These are phyloP conservation scores for Macrolepiota fuliginosa DNA, from an alignment of 768 basidiomycete genomes.

Conservation along the genomic window DNA sequence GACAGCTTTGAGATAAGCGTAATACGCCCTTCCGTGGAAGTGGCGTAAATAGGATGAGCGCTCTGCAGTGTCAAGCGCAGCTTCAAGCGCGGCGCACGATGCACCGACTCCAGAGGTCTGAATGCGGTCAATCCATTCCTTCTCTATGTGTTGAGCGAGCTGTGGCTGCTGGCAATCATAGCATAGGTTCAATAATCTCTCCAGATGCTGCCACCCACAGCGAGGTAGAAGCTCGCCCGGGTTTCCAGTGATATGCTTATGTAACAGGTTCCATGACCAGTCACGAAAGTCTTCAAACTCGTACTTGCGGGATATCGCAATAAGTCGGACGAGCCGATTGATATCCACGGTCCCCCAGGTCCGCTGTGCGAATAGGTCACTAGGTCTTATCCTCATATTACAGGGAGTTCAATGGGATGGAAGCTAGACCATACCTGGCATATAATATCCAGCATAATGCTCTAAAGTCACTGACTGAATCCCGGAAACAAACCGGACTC, in stretches of 20 bases:
- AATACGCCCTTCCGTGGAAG: background rate
- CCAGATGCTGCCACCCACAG: background rate
- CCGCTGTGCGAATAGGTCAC: background rate
- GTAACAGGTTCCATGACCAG: background rate
- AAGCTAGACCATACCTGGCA: background rate
- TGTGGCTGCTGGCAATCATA: background rate
- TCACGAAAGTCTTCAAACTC: background rate
- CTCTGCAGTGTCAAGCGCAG: background rate
- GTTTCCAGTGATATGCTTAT: background rate
- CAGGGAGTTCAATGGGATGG: background rate
- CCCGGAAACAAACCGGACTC: constrained; percentile 1
- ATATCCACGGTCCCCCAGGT: background rate
- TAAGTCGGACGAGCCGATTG: background rate
- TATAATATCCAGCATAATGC: constrained; percentile 2
- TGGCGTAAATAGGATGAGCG: background rate
- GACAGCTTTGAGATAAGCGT: background rate
- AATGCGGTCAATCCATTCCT: background rate
- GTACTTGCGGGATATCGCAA: background rate
- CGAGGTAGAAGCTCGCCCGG: background rate
- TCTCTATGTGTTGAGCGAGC: background rate
- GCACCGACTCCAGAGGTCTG: background rate
- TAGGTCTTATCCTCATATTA: background rate
- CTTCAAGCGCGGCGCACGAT: background rate
- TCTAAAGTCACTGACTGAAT: background rate
- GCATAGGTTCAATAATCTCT: background rate